Conservation (phyloP, 257 asterid species). For the Solanum lignicaule region DNA sequence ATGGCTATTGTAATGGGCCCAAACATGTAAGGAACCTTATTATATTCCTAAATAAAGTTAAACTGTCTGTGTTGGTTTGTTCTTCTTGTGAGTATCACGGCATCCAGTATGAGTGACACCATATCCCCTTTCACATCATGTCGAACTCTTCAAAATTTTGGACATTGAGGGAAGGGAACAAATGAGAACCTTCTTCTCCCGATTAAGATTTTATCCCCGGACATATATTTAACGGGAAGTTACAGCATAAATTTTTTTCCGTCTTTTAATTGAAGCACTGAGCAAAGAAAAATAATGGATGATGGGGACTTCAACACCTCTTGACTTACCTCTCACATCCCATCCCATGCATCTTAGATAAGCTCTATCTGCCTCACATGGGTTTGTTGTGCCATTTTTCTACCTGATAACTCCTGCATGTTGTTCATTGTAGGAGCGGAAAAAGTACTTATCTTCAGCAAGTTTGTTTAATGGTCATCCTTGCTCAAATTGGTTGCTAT, state of each 20-base stretch:
- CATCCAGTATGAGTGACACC: neutral
- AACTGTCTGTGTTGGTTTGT: neutral
- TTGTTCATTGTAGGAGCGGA: constrained; percentile 70
- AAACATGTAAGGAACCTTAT: constrained; percentile 67
- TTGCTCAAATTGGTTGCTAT: constrained; percentile 96
- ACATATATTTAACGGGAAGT: neutral
- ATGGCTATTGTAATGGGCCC: constrained; percentile 91
- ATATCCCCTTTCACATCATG: neutral
- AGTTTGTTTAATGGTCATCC: constrained; percentile 78
- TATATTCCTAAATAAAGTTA: neutral
- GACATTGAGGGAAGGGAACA: neutral
- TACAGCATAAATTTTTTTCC: neutral
- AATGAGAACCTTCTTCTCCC: neutral
- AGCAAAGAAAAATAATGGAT: neutral
- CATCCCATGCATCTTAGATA: neutral
- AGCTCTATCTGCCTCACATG: neutral
- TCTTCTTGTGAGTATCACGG: constrained; percentile 2
- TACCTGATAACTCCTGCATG: neutral
- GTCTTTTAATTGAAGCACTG: neutral
- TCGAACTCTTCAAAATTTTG: neutral
- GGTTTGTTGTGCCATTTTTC: neutral
- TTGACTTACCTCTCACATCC: neutral
- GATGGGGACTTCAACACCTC: neutral
- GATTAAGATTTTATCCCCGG: neutral
- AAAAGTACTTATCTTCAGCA: constrained; percentile 98